Base-by-base conservation (phyloP, 192 early-diverging fungal species). In the Rhizoclosmatium globosum region DNA sequence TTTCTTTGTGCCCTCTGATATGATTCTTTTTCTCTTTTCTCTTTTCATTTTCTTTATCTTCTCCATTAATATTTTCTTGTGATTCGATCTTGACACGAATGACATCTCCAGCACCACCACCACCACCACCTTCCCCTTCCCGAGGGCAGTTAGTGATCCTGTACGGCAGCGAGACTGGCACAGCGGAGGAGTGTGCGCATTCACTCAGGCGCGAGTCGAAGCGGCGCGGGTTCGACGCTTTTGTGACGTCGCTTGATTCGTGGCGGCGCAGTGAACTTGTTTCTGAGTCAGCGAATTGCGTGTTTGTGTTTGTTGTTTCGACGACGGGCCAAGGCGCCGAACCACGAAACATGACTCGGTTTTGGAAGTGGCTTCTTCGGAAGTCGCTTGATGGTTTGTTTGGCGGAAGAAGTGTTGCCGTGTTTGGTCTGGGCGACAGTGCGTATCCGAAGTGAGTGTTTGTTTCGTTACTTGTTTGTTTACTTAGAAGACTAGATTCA, bases 391-490 rank as follows among this genome's bases (percentile, higher is more conserved):
- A 95, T 2, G 71, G 47, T 31, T 87, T 93, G 57, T 86, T 92
- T 1, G 85, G 98, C n/a, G 81, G 87, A n/a, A 70, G 94, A 81
- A 64, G 87, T 48, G 95, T 92, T 83, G 93, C 94, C 3, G 97
- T 99, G 23, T 94, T 98, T 87, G 98, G 97, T 2, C 88, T 96
- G 47, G 98, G 98, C 38, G 98, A 99, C 82, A 97, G 96, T 21
- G 95, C 95, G 41, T 99, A 98, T 82, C 68, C 81, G 73, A 93
- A 92, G 91, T 94, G 86, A n/a, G 85, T 80, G 13, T 3, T 7
- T 38, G 31, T 31, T 31, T 31, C 13, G 23, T 79, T 39, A n/a
- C n/a, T n/a, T n/a, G n/a, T n/a, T n/a, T n/a, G n/a, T n/a, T n/a
- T n/a, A n/a, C n/a, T n/a, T n/a, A n/a, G n/a, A n/a, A n/a, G n/a